Evolutionary conservation across 2,329 filamentous ascomycete species (phyloP).

Genomic region (Colletotrichum theobromicola): DNA sequence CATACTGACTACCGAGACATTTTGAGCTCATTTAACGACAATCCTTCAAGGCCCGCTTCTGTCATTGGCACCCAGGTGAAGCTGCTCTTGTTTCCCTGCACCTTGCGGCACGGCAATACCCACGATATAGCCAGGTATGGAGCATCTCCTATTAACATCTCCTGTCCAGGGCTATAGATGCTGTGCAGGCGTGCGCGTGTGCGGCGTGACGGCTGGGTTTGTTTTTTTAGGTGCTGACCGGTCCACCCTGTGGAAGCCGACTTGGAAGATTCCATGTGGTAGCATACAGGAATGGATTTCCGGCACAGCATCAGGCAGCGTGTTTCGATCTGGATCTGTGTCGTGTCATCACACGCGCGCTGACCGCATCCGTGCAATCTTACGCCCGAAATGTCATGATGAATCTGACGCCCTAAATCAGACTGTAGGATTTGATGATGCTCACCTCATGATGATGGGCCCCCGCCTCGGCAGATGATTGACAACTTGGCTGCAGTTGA

Average conservation of each 20-base stretch:
- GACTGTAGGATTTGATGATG: neutral
- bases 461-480: neutral
- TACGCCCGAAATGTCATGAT: neutral
- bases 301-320: neutral
- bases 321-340: neutral
- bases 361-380: neutral
- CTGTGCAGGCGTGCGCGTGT: neutral
- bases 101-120: neutral
- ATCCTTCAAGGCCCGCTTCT: neutral
- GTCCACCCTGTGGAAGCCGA: slow-evolving; percentile 8
- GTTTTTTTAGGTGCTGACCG: slow-evolving; percentile 11
- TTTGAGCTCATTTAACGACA: neutral
- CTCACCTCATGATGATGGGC: neutral
- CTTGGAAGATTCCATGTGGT: slow-evolving; percentile 1
- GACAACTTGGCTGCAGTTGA: neutral
- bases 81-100: neutral
- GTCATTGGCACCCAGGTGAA: neutral
- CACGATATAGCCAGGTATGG: neutral
- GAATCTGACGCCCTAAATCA: neutral
- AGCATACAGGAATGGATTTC: neutral
- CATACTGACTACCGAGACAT: neutral
- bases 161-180: neutral
- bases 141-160: neutral
- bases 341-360: neutral
- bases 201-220: neutral